Evolutionary conservation across 1,284 basidiomycete species (phyloP), one percentile per base, ranked within the genome.

Genomic region (Chalciporus sp.): DNA sequence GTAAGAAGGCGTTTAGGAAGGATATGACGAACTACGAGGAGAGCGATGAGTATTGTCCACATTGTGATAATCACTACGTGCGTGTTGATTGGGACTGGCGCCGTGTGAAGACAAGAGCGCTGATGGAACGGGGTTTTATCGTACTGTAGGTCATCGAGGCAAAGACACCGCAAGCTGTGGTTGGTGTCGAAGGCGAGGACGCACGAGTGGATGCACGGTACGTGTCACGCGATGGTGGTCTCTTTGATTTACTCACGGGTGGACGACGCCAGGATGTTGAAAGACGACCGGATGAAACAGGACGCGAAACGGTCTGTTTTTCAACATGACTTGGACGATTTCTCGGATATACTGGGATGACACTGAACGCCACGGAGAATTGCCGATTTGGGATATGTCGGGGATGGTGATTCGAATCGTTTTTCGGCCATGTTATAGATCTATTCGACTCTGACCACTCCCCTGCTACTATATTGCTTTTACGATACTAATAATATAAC

Each of bases 1-100:
- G 97, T 79, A 92, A 91, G 70, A 95, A 95, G 74, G 95, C 94
- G 2, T 98, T 99, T 72, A 76, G 96, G 58, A 98, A 99, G 74
- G 94, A 98, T 71, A 94, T 98, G 88, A 62, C 79, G 0, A 75
- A 72, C 27, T 98, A 94, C 68, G 97, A 99, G 66, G 94, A 97
- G 70, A 92, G 92, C 60, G 96, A 99, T 70, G 96, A 99, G 74
- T 98, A 88, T 72, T 99, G 97, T 69, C 96, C 97, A 0, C 90
- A 98, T 73, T 98, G 96, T 70, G 95, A 97, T 72, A 98, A 99
- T 69, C 94, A 95, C 69, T 98, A 95, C 72, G 95, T 96, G 71
- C 65, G 90, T 79, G 17, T 14, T 19, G 28, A 33, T 37, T 42
- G 10, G 31, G 8, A n/a, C n/a, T n/a, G 19, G 28, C 23, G 20